Base-by-base conservation (phyloP, 495 filamentous ascomycete genomes). In the Entonaema liquescens region DNA sequence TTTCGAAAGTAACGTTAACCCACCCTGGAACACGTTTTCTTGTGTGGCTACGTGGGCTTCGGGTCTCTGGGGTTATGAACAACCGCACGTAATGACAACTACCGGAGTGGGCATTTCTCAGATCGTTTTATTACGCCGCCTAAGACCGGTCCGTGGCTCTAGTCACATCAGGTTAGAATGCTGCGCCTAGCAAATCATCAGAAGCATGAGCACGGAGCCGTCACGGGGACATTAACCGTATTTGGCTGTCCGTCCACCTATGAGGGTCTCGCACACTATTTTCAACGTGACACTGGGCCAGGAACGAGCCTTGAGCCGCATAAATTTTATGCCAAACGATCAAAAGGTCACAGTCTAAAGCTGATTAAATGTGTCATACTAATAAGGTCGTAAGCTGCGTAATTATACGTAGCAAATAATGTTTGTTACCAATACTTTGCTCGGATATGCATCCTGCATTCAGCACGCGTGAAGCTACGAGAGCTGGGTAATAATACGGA, bases 241-340 rank as follows among this genome's bases (percentile, higher is more conserved):
- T 72, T 23, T 52, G 60, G 70, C 9, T 61, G 25, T n/a, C 53
- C 49, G 19, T 11, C 38, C 33, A 47, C 7, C 31, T 12, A 36
- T 33, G 6, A n/a, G 11, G 40, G 59, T 23, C 52, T 58, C 62
- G 60, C 12, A n/a, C 26, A 3, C 29, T 33, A 55, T 52, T 11
- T 47, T 26, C 25, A 65, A 61, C 21, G 59, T 53, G 60, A 72
- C 50, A 55, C 31, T 68, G 59, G 36, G 3, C 53, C 64, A 72
- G 59, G 64, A 56, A 72, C 69, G 17, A 61, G 55, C 49, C 61
- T 68, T 72, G 29, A 72, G 70, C 70, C 70, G 70, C 70, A 72
- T 68, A 50, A 65, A 42, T 54, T 62, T 67, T 59, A 58, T 62
- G 57, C 33, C 29, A 33, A 55, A 33, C 54, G 28, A 0, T 9